Evolutionary conservation across 2,329 filamentous ascomycete species (phyloP), one percentile per base, ranked within the genome.

Genomic region (Ophiostoma populinum): DNA sequence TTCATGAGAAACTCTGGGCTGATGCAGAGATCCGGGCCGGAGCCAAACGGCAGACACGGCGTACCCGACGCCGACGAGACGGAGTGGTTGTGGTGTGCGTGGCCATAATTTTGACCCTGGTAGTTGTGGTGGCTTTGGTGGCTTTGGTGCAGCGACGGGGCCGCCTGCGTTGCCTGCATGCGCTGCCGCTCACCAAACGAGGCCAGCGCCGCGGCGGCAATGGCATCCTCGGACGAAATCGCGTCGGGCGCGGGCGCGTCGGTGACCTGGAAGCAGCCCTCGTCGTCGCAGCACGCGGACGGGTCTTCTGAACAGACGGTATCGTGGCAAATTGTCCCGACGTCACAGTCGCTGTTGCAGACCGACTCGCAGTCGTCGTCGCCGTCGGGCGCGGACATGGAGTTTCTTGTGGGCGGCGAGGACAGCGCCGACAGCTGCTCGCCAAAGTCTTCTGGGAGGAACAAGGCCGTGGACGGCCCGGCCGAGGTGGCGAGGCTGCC

Each of bases 1-100:
- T 44, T 46, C 6, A 33, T 41, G n/a, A 45, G 18, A 10, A 42
- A 44, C 35, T 46, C 35, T 8, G 44, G 42, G 29, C 41, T 45
- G 34, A 44, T 41, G 37, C 38, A 43, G 10, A 41, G 16, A 29
- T 43, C 44, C 1, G 41, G 40, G 19, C 38, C 37, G 4, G 38
- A 12, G 12, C 37, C 32, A 18, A 40, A 29, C 12, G 34, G 28
- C 21, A 39, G 16, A 28, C 35, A 33, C 17, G 37, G 16, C 5
- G 37, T 17, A 12, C 19, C n/a, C 3, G 35, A 32, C n/a, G 21
- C 6, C 7, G 24, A 24, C 6, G 35, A 16, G 9, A 21, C 16
- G 5, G 33, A 17, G 7, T 32, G 35, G 20, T 10, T 22, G 19
- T 32, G 30, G 4, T 24, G 24, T 13, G n/a, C 12, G 5, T 25